Percentiles rank a stretch among this genome's conserved stretches.
These are phyloP conservation scores for Taphrina wiesneri DNA, from an alignment of 1,139 yeast species.

Conservation along the genomic window DNA sequence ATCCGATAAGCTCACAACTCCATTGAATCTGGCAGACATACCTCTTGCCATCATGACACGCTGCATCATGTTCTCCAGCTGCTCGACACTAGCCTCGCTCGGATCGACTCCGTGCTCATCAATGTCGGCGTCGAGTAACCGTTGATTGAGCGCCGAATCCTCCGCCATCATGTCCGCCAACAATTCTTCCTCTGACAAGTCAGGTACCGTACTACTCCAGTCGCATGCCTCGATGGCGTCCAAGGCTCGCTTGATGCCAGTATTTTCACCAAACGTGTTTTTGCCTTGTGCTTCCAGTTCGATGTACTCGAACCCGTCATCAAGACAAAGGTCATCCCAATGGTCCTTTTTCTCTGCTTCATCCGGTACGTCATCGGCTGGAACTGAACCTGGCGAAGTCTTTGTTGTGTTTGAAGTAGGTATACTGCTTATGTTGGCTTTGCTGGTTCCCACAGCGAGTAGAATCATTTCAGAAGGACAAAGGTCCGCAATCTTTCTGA, in stretches of 20 bases:
- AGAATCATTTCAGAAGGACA: conserved; percentile 16
- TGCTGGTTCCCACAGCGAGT: conserved; percentile 10
- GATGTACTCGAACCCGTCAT: conserved; percentile 35
- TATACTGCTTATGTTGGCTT: not conserved
- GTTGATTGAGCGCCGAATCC: conserved; percentile 11
- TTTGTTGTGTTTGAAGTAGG: not conserved
- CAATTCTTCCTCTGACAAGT: conserved; percentile 7
- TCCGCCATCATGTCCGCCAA: conserved; percentile 18
- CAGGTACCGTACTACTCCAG: conserved; percentile 26
- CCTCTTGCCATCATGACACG: conserved; percentile 24
- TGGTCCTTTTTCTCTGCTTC: not conserved
- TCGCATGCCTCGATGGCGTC: conserved; percentile 33
- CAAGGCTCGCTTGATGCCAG: conserved; percentile 29
- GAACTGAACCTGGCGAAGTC: not conserved
- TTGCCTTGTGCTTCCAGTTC: conserved; percentile 16
- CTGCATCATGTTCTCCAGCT: conserved; percentile 26
- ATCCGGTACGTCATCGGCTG: not conserved
- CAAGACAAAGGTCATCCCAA: conserved; percentile 26
- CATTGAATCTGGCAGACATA: not conserved
- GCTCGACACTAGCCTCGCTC: conserved; percentile 16
- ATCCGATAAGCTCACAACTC: not conserved
- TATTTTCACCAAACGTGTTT: conserved; percentile 24
- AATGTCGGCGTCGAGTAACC: conserved; percentile 4
- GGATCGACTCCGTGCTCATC: conserved; percentile 7
- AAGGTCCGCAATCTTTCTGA: conserved; percentile 22